Evolutionary conservation across 1,284 basidiomycete species (phyloP).

Genomic region (Puccinia sorghi): DNA sequence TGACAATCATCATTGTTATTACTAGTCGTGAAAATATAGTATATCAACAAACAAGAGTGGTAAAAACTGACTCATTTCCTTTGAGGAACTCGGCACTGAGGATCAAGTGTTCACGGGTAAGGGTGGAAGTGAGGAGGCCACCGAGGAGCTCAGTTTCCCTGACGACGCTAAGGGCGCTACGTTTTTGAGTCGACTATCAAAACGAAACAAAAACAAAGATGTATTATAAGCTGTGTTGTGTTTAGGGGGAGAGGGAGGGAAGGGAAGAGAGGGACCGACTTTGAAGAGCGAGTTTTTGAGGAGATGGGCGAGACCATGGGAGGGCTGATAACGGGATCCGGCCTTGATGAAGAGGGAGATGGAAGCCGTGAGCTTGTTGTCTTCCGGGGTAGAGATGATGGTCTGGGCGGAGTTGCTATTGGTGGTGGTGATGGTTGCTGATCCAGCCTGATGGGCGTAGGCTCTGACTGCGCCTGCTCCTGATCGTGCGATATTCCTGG

Average conservation of each 20-base stretch:
- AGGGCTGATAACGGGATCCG: conserved; percentile 79
- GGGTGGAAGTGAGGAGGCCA: conserved; percentile 80
- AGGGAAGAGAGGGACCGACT: conserved; percentile 63
- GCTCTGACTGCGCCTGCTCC: too few species aligned
- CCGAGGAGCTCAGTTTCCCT: conserved; percentile 93
- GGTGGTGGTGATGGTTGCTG: too few species aligned
- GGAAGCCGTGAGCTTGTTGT: conserved; percentile 73
- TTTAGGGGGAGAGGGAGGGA: background rate
- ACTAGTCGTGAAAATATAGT: too few species aligned
- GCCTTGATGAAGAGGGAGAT: conserved; percentile 88
- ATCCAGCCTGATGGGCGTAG: too few species aligned
- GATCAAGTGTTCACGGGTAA: conserved; percentile 86
- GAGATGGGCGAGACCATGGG: conserved; percentile 82
- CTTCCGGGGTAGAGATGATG: conserved; percentile 67
- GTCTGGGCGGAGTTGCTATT: background rate
- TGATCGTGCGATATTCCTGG: too few species aligned
- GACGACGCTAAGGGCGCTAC: conserved; percentile 85
- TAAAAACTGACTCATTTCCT: conserved; percentile 82
- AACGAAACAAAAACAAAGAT: background rate
- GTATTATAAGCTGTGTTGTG: background rate
- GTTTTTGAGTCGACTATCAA: conserved; percentile 72
- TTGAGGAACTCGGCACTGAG: conserved; percentile 91
- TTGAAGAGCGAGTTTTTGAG: conserved; percentile 97
- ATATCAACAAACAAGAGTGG: too few species aligned
- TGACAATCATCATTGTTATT: background rate